Percentiles rank a stretch among this genome's conserved stretches.
Evolutionary conservation across 2,329 filamentous ascomycete species (phyloP).

Genomic region (Pseudovirgaria hyperparasitica): DNA sequence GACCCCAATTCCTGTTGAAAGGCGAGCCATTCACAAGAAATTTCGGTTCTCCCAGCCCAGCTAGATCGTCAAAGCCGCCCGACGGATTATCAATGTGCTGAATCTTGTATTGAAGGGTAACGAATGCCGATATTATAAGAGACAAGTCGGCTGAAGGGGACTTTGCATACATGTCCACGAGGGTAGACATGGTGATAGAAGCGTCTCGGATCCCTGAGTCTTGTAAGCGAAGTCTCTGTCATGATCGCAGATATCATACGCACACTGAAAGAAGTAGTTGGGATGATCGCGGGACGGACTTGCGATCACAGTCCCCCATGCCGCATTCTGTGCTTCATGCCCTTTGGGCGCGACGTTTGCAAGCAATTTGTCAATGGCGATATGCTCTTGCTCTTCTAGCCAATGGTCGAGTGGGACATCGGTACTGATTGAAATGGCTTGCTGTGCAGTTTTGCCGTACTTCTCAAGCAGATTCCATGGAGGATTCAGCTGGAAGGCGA

Average conservation of each 20-base stretch:
- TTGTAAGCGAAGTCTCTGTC: conserved; percentile 1
- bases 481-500: conserved; percentile 20
- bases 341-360: conserved; percentile 31
- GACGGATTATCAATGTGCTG: conserved; percentile 28
- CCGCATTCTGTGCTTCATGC: conserved; percentile 21
- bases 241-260: conserved; percentile 2
- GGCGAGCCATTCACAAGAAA: conserved; percentile 26
- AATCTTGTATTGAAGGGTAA: conserved; percentile 19
- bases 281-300: conserved; percentile 28
- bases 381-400: conserved; percentile 22
- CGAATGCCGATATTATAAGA: conserved; percentile 19
- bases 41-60: conserved; percentile 30
- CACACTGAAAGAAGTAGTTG: conserved; percentile 34
- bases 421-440: conserved; percentile 16
- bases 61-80: conserved; percentile 21
- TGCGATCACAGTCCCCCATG: conserved; percentile 28
- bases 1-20: conserved; percentile 26
- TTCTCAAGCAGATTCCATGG: conserved; percentile 8
- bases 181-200: conserved; percentile 28
- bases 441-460: conserved; percentile 12
- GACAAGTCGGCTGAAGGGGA: conserved; percentile 16
- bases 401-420: conserved; percentile 20
- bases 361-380: conserved; percentile 25
- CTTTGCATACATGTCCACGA: conserved; percentile 27
- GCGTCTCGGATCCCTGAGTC: conserved; percentile 30